Evolutionary conservation across 495 filamentous ascomycete species (phyloP), one percentile per base, ranked within the genome.

Genomic region (Xylaria longipes): DNA sequence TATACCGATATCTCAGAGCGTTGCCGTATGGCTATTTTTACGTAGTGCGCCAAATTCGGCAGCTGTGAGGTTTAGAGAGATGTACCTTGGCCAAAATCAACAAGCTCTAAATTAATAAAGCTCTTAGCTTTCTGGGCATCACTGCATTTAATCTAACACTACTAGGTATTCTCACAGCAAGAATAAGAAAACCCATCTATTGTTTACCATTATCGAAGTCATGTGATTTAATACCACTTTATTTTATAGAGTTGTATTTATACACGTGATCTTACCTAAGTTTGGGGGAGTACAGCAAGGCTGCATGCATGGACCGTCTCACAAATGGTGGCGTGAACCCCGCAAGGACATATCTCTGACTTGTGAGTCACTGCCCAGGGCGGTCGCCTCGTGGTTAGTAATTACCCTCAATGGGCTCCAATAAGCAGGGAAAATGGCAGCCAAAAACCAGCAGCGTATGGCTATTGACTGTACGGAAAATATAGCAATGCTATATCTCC

Each of bases 401-500:
- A n/a, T n/a, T n/a, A 58, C n/a, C 11, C 11, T 14, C 22, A 52
- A 3, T 27, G 14, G 27, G 48, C 48, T 25, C 9, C 22, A 45
- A 17, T n/a, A 64, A 29, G 41, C 1, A 37, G 54, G 27, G 6
- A 41, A 37, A n/a, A 78, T 79, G 76, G 46, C 75, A 65, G 22
- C 54, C 31, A 70, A 56, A 46, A 37, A n/a, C n/a, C 45, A 64
- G 48, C 45, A 41, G 57, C 41, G 50, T 27, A 45, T 73, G 48
- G 64, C 74, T 61, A 68, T 72, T 54, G 56, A 54, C 33, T 75
- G 72, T 48, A 72, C 77, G 4, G 79, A 79, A 65, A 77, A 70
- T 31, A 78, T 79, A 52, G 77, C 76, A 9, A 67, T 73, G 43
- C 63, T 80, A 58, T 65, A 78, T 71, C 60, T 80, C 41, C 72